Evolutionary conservation across 75 land plant species (phyloP).

Genomic region (Adiantum capillusveneris): DNA sequence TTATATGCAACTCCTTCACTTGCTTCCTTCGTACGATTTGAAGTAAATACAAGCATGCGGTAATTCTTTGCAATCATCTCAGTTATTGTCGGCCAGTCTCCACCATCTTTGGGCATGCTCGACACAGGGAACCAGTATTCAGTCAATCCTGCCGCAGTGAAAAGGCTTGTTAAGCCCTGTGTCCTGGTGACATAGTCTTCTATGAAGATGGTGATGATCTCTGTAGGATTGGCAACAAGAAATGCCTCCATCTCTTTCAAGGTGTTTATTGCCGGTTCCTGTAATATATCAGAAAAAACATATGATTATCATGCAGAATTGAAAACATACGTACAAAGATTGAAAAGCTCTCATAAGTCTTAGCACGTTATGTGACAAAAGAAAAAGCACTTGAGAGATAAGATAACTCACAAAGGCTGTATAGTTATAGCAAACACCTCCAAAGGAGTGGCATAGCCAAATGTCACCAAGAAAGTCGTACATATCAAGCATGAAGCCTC

Average conservation of each 20-base stretch:
- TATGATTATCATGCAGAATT: too few relatives aligned
- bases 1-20: slow-evolving; percentile 76
- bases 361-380: too few relatives aligned
- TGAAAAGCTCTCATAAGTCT: too few relatives aligned
- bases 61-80: slow-evolving; percentile 65
- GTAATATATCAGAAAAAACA: neutral
- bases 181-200: slow-evolving; percentile 66
- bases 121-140: slow-evolving; percentile 74
- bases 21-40: slow-evolving; percentile 50
- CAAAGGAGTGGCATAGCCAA: slow-evolving; percentile 75
- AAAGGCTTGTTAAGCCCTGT: slow-evolving; percentile 53
- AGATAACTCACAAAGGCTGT: slow-evolving; percentile 65
- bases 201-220: slow-evolving; percentile 72
- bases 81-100: slow-evolving; percentile 61
- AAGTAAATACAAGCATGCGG: slow-evolving; percentile 68
- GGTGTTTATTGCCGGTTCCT: slow-evolving; percentile 73
- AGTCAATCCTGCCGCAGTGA: slow-evolving; percentile 52
- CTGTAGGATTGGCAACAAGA: slow-evolving; percentile 47
- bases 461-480: slow-evolving; percentile 64
- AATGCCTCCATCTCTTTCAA: slow-evolving; percentile 57
- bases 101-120: slow-evolving; percentile 64
- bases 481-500: slow-evolving; percentile 71
- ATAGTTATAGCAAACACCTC: slow-evolving; percentile 50
- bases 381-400: too few relatives aligned
- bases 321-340: too few relatives aligned